Evolutionary conservation across 1,284 basidiomycete species (phyloP).

Genomic region (Ustilago tritici): DNA sequence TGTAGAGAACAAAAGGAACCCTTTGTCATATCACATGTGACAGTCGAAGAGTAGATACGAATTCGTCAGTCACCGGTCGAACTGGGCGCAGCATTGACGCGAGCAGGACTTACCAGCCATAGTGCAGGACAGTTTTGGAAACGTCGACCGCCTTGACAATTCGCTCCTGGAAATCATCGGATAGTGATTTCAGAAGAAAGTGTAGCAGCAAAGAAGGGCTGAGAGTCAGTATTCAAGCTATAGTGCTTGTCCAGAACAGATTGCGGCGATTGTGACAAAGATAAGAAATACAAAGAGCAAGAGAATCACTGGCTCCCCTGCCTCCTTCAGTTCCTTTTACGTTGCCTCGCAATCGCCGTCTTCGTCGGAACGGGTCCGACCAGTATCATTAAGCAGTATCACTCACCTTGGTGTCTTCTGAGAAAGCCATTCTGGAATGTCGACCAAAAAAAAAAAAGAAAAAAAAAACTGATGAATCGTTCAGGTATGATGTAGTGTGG

Average conservation of each 20-base stretch:
- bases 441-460: neutral
- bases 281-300: neutral
- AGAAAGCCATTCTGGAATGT: slow-evolving; percentile 54
- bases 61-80: neutral
- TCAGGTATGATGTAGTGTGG: slow-evolving; percentile 2
- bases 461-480: neutral
- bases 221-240: neutral
- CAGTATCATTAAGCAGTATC: neutral
- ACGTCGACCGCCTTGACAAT: slow-evolving; percentile 65
- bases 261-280: neutral
- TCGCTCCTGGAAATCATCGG: slow-evolving; percentile 52
- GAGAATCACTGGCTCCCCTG: neutral
- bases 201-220: neutral
- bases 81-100: neutral
- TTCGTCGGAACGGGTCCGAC: neutral
- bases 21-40: slow-evolving; percentile 23
- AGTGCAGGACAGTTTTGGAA: slow-evolving; percentile 65
- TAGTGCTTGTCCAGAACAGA: neutral
- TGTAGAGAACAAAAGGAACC: slow-evolving; percentile 68
- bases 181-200: neutral
- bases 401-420: slow-evolving; percentile 67
- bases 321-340: neutral
- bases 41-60: neutral
- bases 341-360: neutral
- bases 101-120: slow-evolving; percentile 59